Conservation (phyloP, 768 basidiomycete species). For the Dendrothele bispora region DNA sequence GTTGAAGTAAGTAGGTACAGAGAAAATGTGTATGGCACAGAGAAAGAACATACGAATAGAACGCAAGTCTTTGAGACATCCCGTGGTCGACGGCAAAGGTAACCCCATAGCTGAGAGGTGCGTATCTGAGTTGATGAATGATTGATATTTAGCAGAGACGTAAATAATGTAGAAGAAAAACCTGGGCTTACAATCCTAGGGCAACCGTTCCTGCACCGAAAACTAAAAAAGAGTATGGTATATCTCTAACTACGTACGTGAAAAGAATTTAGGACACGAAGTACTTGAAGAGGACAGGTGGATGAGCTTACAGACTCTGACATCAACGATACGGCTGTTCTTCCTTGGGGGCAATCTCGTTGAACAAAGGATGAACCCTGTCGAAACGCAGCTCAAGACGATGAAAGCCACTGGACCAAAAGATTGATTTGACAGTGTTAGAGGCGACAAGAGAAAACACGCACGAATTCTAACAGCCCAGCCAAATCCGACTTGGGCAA, state of each 20-base stretch:
- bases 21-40: not conserved
- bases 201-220: conserved; percentile 10
- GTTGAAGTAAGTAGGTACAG: not conserved
- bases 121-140: conserved; percentile 11
- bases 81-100: conserved; percentile 13
- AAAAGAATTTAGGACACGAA: not conserved
- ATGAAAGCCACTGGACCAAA: conserved; percentile 16
- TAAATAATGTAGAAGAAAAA: not conserved
- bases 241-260: conserved; percentile 5
- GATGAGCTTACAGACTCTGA: conserved; percentile 14
- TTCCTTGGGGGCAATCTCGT: conserved; percentile 14
- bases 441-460: not conserved
- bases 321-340: conserved; percentile 11
- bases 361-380: conserved; percentile 13
- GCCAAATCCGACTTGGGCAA: conserved; percentile 17
- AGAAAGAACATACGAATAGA: conserved; percentile 13
- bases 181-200: conserved; percentile 8
- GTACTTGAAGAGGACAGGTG: no score
- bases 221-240: conserved; percentile 14
- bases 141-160: not conserved
- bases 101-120: conserved; percentile 15
- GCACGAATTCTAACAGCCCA: conserved; percentile 23
- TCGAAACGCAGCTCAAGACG: conserved; percentile 11
- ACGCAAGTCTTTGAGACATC: conserved; percentile 11
- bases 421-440: not conserved